These are phyloP conservation scores for Coemansia asiatica DNA, from an alignment of 192 early-diverging fungal genomes.

Conservation along the genomic window DNA sequence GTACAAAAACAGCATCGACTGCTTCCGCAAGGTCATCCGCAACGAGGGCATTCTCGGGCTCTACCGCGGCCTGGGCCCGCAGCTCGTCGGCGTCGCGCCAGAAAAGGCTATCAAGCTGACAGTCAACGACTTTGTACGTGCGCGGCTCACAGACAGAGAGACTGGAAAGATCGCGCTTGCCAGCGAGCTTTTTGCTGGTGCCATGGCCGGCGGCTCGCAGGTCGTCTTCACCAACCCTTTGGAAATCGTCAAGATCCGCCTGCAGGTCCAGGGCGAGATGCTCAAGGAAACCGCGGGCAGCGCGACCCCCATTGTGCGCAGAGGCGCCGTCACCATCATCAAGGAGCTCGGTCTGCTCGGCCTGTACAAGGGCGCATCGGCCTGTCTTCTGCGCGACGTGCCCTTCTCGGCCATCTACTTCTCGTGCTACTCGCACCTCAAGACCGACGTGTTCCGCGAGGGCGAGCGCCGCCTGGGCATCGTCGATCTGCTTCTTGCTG, in stretches of 20 bases:
- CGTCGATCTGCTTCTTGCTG: slow-evolving; percentile 71
- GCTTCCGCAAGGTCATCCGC: slow-evolving; percentile 90
- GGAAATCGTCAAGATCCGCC: slow-evolving; percentile 98
- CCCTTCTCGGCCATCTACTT: slow-evolving; percentile 98
- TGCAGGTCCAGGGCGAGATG: slow-evolving; percentile 85
- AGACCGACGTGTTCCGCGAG: slow-evolving; percentile 89
- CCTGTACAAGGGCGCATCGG: slow-evolving; percentile 90
- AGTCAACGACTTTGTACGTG: slow-evolving; percentile 89
- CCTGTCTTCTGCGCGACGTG: slow-evolving; percentile 92
- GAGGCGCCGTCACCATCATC: slow-evolving; percentile 84
- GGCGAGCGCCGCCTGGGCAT: slow-evolving; percentile 68
- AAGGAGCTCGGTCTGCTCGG: slow-evolving; percentile 87
- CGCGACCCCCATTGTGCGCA: slow-evolving; percentile 51
- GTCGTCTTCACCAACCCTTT: slow-evolving; percentile 95
- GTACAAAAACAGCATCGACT: slow-evolving; percentile 95
- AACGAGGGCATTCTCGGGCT: slow-evolving; percentile 89
- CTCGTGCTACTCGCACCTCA: slow-evolving; percentile 95
- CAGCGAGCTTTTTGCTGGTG: slow-evolving; percentile 85
- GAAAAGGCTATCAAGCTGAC: slow-evolving; percentile 99
- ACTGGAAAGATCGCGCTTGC: slow-evolving; percentile 74
- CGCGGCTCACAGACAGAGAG: slow-evolving; percentile 63
- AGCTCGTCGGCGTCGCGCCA: slow-evolving; percentile 92
- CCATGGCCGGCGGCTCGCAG: slow-evolving; percentile 81
- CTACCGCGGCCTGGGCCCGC: slow-evolving; percentile 90
- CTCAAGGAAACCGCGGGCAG: slow-evolving; percentile 50